Percentiles rank a stretch among this genome's conserved stretches.
These are phyloP conservation scores for Rhizophlyctis rosea DNA, from an alignment of 192 early-diverging fungal species.

Conservation along the genomic window DNA sequence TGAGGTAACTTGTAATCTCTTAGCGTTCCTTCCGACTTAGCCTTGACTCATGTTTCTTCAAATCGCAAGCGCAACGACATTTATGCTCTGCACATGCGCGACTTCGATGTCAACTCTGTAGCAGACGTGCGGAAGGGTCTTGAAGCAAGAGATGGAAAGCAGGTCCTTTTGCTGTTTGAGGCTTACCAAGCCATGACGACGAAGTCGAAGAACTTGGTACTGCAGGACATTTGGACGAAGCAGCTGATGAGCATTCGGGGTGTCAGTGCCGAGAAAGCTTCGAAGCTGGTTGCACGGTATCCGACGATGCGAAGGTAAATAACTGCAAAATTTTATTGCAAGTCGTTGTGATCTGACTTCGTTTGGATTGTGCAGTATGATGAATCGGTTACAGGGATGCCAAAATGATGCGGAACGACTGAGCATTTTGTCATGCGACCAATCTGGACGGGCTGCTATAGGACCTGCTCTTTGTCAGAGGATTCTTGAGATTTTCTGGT, in stretches of 20 bases:
- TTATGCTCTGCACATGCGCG: slow-evolving; percentile 13
- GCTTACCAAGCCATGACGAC: slow-evolving; percentile 65
- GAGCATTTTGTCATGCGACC: too few species aligned
- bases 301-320: slow-evolving; percentile 58
- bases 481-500: too few species aligned
- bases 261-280: slow-evolving; percentile 80
- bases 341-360: too few species aligned
- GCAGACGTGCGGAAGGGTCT: slow-evolving; percentile 19
- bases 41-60: neutral
- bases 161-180: slow-evolving; percentile 59
- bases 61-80: slow-evolving; percentile 25
- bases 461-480: too few species aligned
- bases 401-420: too few species aligned
- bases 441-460: too few species aligned
- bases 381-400: too few species aligned
- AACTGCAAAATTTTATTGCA: neutral
- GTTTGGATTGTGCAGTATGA: too few species aligned
- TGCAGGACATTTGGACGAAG: slow-evolving; percentile 74
- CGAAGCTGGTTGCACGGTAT: slow-evolving; percentile 63
- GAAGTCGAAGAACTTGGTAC: slow-evolving; percentile 69
- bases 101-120: slow-evolving; percentile 15
- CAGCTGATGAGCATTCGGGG: slow-evolving; percentile 86
- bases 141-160: slow-evolving; percentile 10
- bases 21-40: neutral
- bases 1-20: slow-evolving; percentile 34